These are phyloP conservation scores for Aureobasidium zeae DNA, from an alignment of 2,329 filamentous ascomycete species.

Conservation along the genomic window DNA sequence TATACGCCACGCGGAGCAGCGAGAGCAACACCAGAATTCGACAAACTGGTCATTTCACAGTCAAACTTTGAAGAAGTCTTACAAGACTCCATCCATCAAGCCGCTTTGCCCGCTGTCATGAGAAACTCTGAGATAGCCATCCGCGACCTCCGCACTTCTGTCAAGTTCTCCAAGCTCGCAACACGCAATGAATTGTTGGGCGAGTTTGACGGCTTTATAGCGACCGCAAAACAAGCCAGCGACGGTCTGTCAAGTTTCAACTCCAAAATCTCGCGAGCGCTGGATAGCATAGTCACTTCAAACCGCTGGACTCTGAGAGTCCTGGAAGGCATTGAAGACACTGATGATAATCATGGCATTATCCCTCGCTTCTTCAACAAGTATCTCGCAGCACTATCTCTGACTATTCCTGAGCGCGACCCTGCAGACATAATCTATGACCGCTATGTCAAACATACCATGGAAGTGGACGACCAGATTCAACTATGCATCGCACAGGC, in stretches of 20 bases:
- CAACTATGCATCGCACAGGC: slow-evolving; percentile 59
- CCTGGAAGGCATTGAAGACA: slow-evolving; percentile 50
- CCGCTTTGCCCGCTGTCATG: slow-evolving; percentile 66
- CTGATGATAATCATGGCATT: slow-evolving; percentile 33
- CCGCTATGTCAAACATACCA: slow-evolving; percentile 66
- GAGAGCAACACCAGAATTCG: slow-evolving; percentile 51
- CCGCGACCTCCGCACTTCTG: slow-evolving; percentile 62
- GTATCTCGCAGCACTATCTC: slow-evolving; percentile 47
- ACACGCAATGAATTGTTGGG: slow-evolving; percentile 61
- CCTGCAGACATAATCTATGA: slow-evolving; percentile 57
- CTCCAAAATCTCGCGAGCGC: slow-evolving; percentile 60
- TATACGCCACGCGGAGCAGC: slow-evolving; percentile 16
- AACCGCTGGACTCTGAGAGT: slow-evolving; percentile 67
- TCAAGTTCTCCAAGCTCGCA: slow-evolving; percentile 59
- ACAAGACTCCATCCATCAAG: slow-evolving; percentile 55
- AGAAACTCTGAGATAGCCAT: slow-evolving; percentile 67
- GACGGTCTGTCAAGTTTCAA: slow-evolving; percentile 66
- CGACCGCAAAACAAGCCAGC: slow-evolving; percentile 55
- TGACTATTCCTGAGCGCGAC: slow-evolving; percentile 50
- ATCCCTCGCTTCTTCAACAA: slow-evolving; percentile 36
- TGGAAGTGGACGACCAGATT: slow-evolving; percentile 61
- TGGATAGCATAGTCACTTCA: slow-evolving; percentile 65
- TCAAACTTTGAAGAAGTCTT: slow-evolving; percentile 68
- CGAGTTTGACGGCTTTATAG: slow-evolving; percentile 69
- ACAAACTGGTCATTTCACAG: slow-evolving; percentile 65